Base-by-base conservation (phyloP, 148 eudicot genomes). In the Diospyros lotus region DNA sequence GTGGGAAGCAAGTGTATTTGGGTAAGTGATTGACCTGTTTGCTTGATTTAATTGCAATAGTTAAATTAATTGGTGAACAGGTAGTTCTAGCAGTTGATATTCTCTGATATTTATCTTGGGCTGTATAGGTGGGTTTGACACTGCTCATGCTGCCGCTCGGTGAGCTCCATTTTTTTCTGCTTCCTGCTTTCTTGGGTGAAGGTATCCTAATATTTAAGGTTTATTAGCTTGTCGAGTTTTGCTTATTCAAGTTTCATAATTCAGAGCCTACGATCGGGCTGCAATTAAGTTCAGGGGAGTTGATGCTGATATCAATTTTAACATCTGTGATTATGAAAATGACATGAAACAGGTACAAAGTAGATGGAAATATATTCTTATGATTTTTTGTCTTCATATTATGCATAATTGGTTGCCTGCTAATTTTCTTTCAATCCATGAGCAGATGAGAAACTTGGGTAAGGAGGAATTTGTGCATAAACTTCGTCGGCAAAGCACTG, bases 81-180 rank as follows among this genome's bases (percentile, higher is more conserved):
- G 9, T 45, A 3, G 28, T 45, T 46, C 4, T 2, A 55, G 15
- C 6, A 18, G 5, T 14, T 13, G 45, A 40, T 5, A 1, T 64
- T 42, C 44, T 45, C 68, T 74, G 1, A 65, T 64, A 67, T 63
- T 53, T 46, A 28, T 48, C 43, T 72, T 79, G 18, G 43, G 64
- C 68, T 4, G 8, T 54, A 45, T 76, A 93, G 98, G 98, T 62
- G 98, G 98, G 63, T 93, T 93, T 84, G 98, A 93, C 72, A 93
- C 98, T 68, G 93, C 96, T 70, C 91, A 86, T 85, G 89, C 90
- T 70, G 98, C 98, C 56, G 98, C 98, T 76, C 87, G 91, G 98
- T 93, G 82, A 80, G 56, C 46, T 17, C 56, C 77, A 75, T 2
- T 17, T 44, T 60, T 7, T 42, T 52, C 28, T 28, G 28, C 0